phyloP scores from a whole-genome alignment of 2,329 filamentous ascomycete genomes.

The Lasiodiplodia theobromae region DNA sequence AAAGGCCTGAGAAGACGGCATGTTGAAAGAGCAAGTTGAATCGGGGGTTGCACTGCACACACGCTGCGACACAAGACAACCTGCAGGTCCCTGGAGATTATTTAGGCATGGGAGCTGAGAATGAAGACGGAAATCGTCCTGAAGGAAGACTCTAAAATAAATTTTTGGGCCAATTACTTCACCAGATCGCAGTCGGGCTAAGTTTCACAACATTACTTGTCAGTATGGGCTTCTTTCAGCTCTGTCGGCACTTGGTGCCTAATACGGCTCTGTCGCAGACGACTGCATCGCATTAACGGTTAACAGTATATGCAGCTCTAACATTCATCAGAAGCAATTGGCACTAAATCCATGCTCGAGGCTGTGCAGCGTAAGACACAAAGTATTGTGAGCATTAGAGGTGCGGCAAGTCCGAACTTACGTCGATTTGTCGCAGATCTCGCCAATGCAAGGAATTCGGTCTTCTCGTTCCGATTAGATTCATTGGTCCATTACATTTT shows the following conservation, averaged over 20 bases:
- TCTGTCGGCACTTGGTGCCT: not conserved
- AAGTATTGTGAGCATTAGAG: too few species aligned
- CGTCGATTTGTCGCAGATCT: not conserved
- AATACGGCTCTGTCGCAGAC: not conserved
- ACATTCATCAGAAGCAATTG: not conserved
- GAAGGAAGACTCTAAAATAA: not conserved
- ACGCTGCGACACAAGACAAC: too few species aligned
- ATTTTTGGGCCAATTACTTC: not conserved
- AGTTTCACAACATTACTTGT: not conserved
- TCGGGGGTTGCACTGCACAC: too few species aligned
- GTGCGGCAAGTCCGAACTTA: too few species aligned
- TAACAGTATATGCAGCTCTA: not conserved
- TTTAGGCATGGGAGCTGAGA: not conserved
- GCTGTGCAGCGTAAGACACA: not conserved
- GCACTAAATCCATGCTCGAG: not conserved
- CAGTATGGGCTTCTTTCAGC: too few species aligned
- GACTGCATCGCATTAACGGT: not conserved
- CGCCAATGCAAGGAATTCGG: not conserved
- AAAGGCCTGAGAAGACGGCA: not conserved
- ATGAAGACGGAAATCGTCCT: not conserved
- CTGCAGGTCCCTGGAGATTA: too few species aligned
- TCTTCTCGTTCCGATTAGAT: not conserved
- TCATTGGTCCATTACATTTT: not conserved
- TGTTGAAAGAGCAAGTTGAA: not conserved
- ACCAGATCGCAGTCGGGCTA: not conserved